Base-by-base conservation (phyloP, 2,329 filamentous ascomycete genomes). In the Plectosphaerella cucumerina region DNA sequence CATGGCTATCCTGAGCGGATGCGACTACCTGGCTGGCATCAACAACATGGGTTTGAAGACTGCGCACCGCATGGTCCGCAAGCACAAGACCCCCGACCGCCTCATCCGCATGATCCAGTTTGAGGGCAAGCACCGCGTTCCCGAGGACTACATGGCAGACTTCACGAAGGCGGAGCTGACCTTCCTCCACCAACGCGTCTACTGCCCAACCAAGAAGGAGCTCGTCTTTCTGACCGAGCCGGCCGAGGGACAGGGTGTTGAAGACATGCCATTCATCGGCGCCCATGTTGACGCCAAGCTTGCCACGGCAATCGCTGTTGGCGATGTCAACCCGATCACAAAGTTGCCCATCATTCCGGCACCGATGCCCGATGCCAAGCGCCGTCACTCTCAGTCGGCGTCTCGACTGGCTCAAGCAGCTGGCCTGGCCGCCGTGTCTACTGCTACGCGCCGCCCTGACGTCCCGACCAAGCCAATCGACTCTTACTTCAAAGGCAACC, bases 1-100 rank as follows among this genome's bases (percentile, higher is more conserved):
- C 49, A 99, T 99, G 94, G 90, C 92, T 39, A 99, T 99, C 58
- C 72, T 99, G 53, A 96, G 91, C 64, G 94, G 94, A 8, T 99
- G 94, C 65, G 94, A 99, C 65, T 99, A 99, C 66, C 79, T 97
- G n/a, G 76, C 86, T 3, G 88, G 87, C 52, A 89, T 99, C 55
- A 86, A 84, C 51, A 87, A 87, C 47, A 84, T 99, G 69, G 94
- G 94, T 0, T 69, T 99, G 50, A 97, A 97, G 75, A 97, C 92
- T 6, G 93, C 94, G 1, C 89, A 99, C 68, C 85, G 91, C 43
- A 82, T 94, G 73, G 80, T 99, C 53, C 85, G 93, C 53, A 96
- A 95, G 67, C 83, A 96, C 72, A 96, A 93, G 67, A 89, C 84
- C 1, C 81, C 94, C 6, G 93, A 97, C 48, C 86, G 85, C 52